Conservation (phyloP, 2,329 filamentous ascomycete genomes). For the Aspergillus jensenii region DNA sequence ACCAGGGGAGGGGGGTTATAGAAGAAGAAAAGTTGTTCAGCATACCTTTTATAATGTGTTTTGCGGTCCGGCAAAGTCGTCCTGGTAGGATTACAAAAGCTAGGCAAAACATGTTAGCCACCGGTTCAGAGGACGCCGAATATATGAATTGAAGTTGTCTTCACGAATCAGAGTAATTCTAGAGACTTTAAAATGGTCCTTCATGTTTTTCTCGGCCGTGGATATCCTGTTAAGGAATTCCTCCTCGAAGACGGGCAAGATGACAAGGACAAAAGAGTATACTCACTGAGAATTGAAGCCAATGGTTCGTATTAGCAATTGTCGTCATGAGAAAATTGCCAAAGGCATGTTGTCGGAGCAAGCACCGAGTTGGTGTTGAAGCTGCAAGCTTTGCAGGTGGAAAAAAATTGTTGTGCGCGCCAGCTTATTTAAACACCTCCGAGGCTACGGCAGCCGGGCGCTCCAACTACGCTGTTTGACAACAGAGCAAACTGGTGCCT, state of each 20-base stretch:
- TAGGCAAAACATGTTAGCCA: conserved; percentile 4
- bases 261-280: not conserved
- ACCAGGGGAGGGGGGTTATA: conserved; percentile 30
- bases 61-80: not conserved
- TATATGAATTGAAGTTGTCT: not conserved
- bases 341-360: conserved; percentile 1
- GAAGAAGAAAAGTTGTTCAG: conserved; percentile 8
- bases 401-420: conserved; percentile 24
- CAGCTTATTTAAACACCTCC: conserved; percentile 19
- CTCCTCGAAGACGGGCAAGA: conserved; percentile 25
- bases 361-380: conserved; percentile 6
- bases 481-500: not conserved
- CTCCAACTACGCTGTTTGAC: conserved; percentile 20
- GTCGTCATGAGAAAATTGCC: not conserved
- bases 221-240: conserved; percentile 53
- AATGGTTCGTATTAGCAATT: not conserved
- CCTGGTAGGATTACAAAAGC: not conserved
- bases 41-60: conserved; percentile 46
- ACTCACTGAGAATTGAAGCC: not conserved
- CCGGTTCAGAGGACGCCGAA: conserved; percentile 8
- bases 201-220: conserved; percentile 58
- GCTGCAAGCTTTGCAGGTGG: conserved; percentile 18
- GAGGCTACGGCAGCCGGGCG: conserved; percentile 15
- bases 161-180: conserved; percentile 56
- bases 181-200: conserved; percentile 50